Evolutionary conservation across 2,329 filamentous ascomycete genomes (phyloP).

Genomic region (Trichophyton simii): DNA sequence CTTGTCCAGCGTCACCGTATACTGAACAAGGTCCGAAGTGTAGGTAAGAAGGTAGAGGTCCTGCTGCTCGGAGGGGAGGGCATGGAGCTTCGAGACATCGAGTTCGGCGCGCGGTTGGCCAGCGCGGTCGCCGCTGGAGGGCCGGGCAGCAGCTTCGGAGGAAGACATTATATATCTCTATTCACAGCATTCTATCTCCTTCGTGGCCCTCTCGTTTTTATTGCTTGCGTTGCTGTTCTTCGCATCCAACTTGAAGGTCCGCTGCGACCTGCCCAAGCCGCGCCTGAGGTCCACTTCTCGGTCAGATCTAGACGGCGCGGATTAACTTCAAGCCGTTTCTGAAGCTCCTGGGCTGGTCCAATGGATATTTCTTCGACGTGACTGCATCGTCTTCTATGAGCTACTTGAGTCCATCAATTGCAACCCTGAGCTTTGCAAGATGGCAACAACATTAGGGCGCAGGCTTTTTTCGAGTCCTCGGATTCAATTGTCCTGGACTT

Average conservation of each 20-base stretch:
- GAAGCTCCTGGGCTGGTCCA: too few relatives aligned
- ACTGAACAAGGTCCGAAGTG: constrained; percentile 65
- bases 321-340: neutral
- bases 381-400: neutral
- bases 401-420: neutral
- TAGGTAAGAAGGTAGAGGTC: constrained; percentile 88
- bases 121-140: constrained; percentile 26
- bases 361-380: neutral
- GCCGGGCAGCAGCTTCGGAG: constrained; percentile 22
- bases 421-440: neutral
- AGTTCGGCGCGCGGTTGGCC: constrained; percentile 47
- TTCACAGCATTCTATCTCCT: neutral
- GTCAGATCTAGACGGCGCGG: neutral
- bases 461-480: neutral
- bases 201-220: neutral
- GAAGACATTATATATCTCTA: constrained; percentile 25
- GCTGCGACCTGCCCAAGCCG: too few relatives aligned
- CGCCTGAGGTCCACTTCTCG: too few relatives aligned
- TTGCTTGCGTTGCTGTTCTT: neutral
- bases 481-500: constrained; percentile 11
- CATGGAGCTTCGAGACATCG: constrained; percentile 77
- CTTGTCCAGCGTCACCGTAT: constrained; percentile 58
- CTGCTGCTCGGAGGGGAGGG: constrained; percentile 85
- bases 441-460: neutral
- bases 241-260: neutral